Conservation (phyloP, 164 flowering plant species). For the Berberis thunbergii region DNA sequence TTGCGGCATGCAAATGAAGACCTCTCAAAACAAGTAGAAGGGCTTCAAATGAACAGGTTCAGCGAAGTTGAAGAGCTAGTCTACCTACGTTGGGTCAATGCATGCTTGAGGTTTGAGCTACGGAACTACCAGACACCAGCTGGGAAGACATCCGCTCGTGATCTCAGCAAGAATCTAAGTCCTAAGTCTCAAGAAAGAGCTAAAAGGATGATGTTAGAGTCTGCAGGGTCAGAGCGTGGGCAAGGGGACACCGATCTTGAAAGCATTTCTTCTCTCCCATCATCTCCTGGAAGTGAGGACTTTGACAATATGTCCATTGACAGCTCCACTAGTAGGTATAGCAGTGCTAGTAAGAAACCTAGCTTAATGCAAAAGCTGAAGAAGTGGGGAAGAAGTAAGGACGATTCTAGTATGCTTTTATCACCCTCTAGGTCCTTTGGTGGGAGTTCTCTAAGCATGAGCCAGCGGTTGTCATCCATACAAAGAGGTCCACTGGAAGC, state of each 20-base stretch:
- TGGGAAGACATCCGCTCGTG: conserved; percentile 85
- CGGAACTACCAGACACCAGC: conserved; percentile 73
- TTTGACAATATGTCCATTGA: conserved; percentile 84
- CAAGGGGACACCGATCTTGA: conserved; percentile 90
- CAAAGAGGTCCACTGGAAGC: conserved; percentile 78
- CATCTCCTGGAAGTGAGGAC: conserved; percentile 94
- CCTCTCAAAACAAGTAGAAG: conserved; percentile 87
- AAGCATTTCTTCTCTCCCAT: conserved; percentile 78
- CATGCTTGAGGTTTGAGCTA: conserved; percentile 87
- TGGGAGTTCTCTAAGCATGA: conserved; percentile 65
- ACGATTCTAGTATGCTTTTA: conserved; percentile 59
- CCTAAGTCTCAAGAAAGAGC: conserved; percentile 88
- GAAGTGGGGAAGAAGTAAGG: conserved; percentile 87
- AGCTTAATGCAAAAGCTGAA: conserved; percentile 79
- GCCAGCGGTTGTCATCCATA: conserved; percentile 27
- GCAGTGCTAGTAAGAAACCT: conserved; percentile 67
- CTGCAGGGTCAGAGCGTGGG: conserved; percentile 91
- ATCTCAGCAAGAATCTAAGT: conserved; percentile 77
- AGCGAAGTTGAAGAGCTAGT: conserved; percentile 98
- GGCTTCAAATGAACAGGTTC: conserved; percentile 88
- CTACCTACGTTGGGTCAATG: conserved; percentile 97
- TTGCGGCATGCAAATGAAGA: conserved; percentile 78
- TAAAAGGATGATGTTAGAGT: conserved; percentile 82
- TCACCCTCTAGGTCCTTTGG: conserved; percentile 77
- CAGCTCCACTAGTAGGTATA: conserved; percentile 63